A percentile compares a stretch with the other conserved stretches of the same genome.
phyloP scores from a whole-genome alignment of 2,329 filamentous ascomycete genomes.

The Bertia moriformis region DNA sequence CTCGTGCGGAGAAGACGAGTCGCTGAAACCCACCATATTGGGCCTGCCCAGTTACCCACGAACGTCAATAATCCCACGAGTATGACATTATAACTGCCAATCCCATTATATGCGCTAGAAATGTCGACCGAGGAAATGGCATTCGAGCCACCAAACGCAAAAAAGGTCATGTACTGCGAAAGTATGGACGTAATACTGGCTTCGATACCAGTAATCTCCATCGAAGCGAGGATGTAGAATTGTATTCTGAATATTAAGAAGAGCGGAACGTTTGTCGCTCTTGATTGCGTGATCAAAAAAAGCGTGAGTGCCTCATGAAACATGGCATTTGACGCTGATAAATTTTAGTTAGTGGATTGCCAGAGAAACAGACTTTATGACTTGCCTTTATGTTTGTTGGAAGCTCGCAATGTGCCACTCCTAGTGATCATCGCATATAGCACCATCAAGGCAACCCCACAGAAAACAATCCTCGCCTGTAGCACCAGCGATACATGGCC shows the following conservation, averaged over 20 bases:
- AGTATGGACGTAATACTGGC: neutral
- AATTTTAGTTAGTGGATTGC: neutral
- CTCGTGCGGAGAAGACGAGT: neutral
- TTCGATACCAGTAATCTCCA: neutral
- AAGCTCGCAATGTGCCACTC: neutral
- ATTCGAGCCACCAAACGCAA: slow-evolving; percentile 1
- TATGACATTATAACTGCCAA: neutral
- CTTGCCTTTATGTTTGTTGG: neutral
- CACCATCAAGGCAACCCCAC: neutral
- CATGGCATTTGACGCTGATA: neutral
- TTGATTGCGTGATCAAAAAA: neutral
- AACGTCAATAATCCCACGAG: neutral
- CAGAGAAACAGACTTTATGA: too few relatives aligned
- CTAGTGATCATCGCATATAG: neutral
- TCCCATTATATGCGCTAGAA: neutral
- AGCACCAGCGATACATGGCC: neutral
- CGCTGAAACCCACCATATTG: neutral
- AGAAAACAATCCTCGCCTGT: neutral
- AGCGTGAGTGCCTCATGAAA: neutral
- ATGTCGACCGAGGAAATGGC: neutral
- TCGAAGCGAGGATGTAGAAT: neutral
- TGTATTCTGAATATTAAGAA: neutral
- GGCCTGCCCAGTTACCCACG: neutral
- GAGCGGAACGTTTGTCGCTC: neutral
- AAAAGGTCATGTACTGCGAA: neutral